A percentile compares a stretch with the other conserved stretches of the same genome.
phyloP scores from a whole-genome alignment of 345 rosid genomes.

The Reutealis trisperma region DNA sequence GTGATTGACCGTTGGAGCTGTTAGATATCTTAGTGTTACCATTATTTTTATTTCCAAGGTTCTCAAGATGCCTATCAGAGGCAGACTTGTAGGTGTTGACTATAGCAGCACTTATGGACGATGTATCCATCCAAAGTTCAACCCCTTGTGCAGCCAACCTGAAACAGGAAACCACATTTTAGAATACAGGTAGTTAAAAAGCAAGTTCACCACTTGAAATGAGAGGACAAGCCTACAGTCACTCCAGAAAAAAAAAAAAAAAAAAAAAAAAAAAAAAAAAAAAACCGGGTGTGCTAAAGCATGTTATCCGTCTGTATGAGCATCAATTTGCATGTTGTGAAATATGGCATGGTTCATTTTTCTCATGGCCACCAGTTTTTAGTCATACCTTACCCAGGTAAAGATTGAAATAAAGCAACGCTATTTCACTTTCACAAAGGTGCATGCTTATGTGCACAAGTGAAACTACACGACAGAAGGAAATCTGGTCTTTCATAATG shows the following conservation, averaged over 20 bases:
- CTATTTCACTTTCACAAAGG: background rate
- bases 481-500: background rate
- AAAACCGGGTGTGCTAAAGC: background rate
- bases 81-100: slow-evolving; percentile 69
- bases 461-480: background rate
- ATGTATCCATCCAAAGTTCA: slow-evolving; percentile 81
- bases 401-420: background rate
- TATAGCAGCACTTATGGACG: slow-evolving; percentile 81
- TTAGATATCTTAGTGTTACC: slow-evolving; percentile 25
- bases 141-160: slow-evolving; percentile 75
- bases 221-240: background rate
- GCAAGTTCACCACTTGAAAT: slow-evolving; percentile 1
- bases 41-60: slow-evolving; percentile 35
- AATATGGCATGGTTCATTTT: slow-evolving; percentile 1
- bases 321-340: background rate
- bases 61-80: slow-evolving; percentile 45
- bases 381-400: background rate
- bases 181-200: slow-evolving; percentile 9
- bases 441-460: background rate
- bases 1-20: slow-evolving; percentile 39
- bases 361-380: background rate
- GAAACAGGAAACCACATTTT: slow-evolving; percentile 28
- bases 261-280: background rate
- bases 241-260: background rate
- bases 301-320: background rate